Evolutionary conservation across 805 yeast species (phyloP), one percentile per base, ranked within the genome.

Genomic region (Saitoella complicata): DNA sequence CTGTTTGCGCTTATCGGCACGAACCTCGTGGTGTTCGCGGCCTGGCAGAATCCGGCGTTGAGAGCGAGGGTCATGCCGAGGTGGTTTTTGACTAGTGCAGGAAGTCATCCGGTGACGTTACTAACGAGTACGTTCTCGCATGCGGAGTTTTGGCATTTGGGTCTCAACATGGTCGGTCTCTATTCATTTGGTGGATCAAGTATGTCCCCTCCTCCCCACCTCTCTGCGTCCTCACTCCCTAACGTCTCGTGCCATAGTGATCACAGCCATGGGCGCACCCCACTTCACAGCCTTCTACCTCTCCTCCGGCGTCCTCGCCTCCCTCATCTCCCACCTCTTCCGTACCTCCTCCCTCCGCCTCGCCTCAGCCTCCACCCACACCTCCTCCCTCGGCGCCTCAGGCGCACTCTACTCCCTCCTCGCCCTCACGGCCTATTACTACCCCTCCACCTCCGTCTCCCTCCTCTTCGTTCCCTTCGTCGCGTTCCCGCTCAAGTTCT

Each of bases 381-480:
- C 32, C 13, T 36, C 42, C 12, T 39, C 42, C 11, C 21, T 39
- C 10, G 42, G 42, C 12, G 42, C 42, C 12, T 31, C 36, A 12
- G 42, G 42, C 4, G 42, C 42, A 10, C 10, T 39, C 8, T 39
- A 39, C 13, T 34, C 42, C 29, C 31, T 39, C 32, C 36, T 36
- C 12, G 42, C 42, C 7, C 36, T 36, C 7, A 39, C 42, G 4
- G 11, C 42, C 4, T 39, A 39, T 7, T 39, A 31, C 32, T 39
- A 31, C 36, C 42, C 42, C 8, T 31, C 31, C 11, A 36, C 42
- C 7, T 29, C 34, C 9, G 42, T 39, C 34, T 39, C 42, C 36
- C 31, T 39, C 7, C 31, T 39, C 31, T 39, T 39, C 36, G 29
- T 39, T 1, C 42, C 42, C 5, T 39, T 39, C 31, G 32, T 39